phyloP scores from a whole-genome alignment of 371 early-diverging fungal genomes.

The Blastocladiella emersonii region DNA sequence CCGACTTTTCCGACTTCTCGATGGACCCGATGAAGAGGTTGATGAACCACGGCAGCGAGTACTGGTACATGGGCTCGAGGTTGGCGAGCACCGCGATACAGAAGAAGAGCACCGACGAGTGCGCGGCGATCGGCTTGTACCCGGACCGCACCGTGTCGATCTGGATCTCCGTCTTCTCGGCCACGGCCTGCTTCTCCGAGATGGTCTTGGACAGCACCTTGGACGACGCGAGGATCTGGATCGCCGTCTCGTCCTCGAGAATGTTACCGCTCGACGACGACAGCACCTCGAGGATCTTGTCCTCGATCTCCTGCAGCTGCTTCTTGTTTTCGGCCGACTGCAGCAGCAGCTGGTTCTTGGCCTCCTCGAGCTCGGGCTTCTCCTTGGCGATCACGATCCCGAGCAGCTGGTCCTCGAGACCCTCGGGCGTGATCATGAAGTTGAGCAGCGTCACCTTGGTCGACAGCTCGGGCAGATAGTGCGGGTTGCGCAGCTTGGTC shows the following conservation, averaged over 20 bases:
- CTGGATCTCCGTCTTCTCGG: conserved; percentile 40
- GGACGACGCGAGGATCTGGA: conserved; percentile 39
- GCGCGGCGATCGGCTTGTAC: conserved; percentile 36
- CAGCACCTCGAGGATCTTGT: conserved; percentile 40
- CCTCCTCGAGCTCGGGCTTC: conserved; percentile 42
- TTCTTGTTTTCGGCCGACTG: conserved; percentile 40
- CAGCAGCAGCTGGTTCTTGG: conserved; percentile 34
- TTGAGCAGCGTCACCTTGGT: conserved; percentile 40
- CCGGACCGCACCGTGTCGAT: conserved; percentile 37
- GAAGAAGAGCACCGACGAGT: conserved; percentile 40
- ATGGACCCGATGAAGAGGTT: conserved; percentile 37
- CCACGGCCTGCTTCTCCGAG: conserved; percentile 34
- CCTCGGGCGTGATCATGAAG: conserved; percentile 41
- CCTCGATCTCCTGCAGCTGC: conserved; percentile 44
- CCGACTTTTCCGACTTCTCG: conserved; percentile 29
- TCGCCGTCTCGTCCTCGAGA: conserved; percentile 41
- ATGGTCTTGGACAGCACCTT: conserved; percentile 30
- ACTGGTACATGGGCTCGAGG: conserved; percentile 46
- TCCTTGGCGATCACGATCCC: conserved; percentile 43
- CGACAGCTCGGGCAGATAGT: conserved; percentile 38
- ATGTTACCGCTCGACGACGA: conserved; percentile 44
- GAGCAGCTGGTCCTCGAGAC: conserved; percentile 42
- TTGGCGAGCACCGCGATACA: conserved; percentile 39
- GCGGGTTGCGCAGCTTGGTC: conserved; percentile 42
- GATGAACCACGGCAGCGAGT: conserved; percentile 45